These are phyloP conservation scores for Starmerella bombi DNA, from an alignment of 805 yeast genomes.

Conservation along the genomic window DNA sequence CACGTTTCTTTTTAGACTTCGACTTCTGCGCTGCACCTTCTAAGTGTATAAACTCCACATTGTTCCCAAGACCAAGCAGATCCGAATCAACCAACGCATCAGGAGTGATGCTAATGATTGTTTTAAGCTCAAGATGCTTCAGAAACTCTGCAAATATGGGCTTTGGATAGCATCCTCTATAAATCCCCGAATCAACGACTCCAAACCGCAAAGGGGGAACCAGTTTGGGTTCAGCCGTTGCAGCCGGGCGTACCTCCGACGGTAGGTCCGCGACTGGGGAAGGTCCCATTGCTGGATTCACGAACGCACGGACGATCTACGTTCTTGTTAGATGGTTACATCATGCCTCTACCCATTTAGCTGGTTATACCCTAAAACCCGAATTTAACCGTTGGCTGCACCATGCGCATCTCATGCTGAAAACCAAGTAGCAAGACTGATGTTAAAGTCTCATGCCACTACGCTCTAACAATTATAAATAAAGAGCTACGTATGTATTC, in stretches of 20 bases:
- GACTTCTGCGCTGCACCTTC: conserved; percentile 41
- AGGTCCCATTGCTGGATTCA: too few relatives aligned
- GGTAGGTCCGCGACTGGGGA: too few relatives aligned
- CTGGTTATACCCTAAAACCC: too few relatives aligned
- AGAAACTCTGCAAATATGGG: conserved; percentile 58
- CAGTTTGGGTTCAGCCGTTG: conserved; percentile 1
- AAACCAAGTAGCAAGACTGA: too few relatives aligned
- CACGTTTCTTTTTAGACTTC: conserved; percentile 28
- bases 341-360: too few relatives aligned
- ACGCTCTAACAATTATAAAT: too few relatives aligned
- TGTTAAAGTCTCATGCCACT: too few relatives aligned
- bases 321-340: too few relatives aligned
- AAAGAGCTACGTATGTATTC: too few relatives aligned
- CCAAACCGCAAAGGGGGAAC: conserved; percentile 58
- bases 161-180: conserved; percentile 81
- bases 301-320: too few relatives aligned
- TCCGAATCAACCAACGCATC: conserved; percentile 37
- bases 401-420: too few relatives aligned
- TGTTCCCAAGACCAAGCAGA: conserved; percentile 36
- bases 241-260: conserved; percentile 1
- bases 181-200: conserved; percentile 52
- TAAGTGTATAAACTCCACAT: conserved; percentile 55
- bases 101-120: conserved; percentile 71
- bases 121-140: conserved; percentile 47
- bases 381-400: too few relatives aligned